Percentiles rank a stretch among this genome's conserved stretches.
Evolutionary conservation across 345 rosid genomes (phyloP).

Genomic region (Psidium guajava): DNA sequence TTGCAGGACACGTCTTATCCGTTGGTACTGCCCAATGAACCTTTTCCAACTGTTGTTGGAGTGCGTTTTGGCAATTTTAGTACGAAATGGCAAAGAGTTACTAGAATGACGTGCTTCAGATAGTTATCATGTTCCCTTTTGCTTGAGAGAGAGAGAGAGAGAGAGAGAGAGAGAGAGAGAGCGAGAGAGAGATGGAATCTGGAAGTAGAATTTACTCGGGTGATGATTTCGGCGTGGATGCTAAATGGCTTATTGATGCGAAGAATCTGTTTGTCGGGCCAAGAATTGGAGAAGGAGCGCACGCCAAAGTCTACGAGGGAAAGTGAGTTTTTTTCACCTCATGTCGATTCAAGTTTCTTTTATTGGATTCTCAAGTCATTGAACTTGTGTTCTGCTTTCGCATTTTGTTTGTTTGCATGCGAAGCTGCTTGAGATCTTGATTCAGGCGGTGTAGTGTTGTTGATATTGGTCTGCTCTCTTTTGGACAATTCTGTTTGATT

Average conservation of each 20-base stretch:
- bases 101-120: background rate
- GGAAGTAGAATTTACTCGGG: conserved; percentile 33
- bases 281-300: conserved; percentile 96
- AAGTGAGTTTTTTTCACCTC: conserved; percentile 44
- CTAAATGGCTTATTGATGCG: conserved; percentile 85
- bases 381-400: background rate
- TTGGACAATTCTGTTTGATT: background rate
- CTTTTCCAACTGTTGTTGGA: background rate
- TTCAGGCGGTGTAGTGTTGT: background rate
- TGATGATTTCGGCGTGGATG: conserved; percentile 47
- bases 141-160: background rate
- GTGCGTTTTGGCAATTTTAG: background rate
- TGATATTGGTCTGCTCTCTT: background rate
- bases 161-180: background rate
- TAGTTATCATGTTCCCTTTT: background rate
- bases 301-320: conserved; percentile 96
- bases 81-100: background rate
- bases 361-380: background rate
- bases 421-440: background rate
- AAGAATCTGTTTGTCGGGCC: conserved; percentile 91
- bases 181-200: conserved; percentile 54
- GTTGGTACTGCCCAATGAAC: background rate
- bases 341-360: background rate
- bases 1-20: background rate
- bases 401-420: background rate